Conservation (phyloP, 805 yeast genomes). For the Groenewaldozyma salmanticensis region DNA sequence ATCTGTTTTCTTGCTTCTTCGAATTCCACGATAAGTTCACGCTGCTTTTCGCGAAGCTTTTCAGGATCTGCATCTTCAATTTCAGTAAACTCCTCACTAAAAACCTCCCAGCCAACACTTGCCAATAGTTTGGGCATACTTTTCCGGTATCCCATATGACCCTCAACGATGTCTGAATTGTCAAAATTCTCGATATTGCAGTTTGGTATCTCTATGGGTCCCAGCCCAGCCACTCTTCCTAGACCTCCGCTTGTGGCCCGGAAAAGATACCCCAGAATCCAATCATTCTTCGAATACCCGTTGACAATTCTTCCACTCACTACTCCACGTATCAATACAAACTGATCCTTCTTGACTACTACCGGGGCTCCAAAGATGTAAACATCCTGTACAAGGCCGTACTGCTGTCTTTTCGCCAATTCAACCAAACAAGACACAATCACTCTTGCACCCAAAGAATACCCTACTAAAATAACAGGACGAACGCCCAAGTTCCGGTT, state of each 20-base stretch:
- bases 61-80: constrained; percentile 95
- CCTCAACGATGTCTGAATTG: constrained; percentile 78
- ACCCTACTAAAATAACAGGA: constrained; percentile 88
- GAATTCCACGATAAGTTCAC: constrained; percentile 73
- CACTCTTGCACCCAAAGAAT: constrained; percentile 86
- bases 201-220: constrained; percentile 48
- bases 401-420: constrained; percentile 75
- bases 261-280: constrained; percentile 92
- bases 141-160: constrained; percentile 96
- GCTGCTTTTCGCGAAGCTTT: constrained; percentile 61
- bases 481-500: constrained; percentile 84
- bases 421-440: constrained; percentile 84
- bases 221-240: constrained; percentile 81
- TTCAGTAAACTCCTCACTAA: constrained; percentile 87
- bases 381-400: constrained; percentile 83
- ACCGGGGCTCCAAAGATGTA: constrained; percentile 81
- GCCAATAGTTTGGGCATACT: constrained; percentile 78
- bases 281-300: constrained; percentile 86
- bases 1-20: constrained; percentile 70
- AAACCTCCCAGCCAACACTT: constrained; percentile 64
- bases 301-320: constrained; percentile 86
- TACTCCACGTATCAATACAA: constrained; percentile 68
- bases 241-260: constrained; percentile 95
- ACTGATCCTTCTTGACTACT: constrained; percentile 66
- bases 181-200: constrained; percentile 75